Evolutionary conservation across 495 filamentous ascomycete species (phyloP).

Genomic region (Neurospora sp.): DNA sequence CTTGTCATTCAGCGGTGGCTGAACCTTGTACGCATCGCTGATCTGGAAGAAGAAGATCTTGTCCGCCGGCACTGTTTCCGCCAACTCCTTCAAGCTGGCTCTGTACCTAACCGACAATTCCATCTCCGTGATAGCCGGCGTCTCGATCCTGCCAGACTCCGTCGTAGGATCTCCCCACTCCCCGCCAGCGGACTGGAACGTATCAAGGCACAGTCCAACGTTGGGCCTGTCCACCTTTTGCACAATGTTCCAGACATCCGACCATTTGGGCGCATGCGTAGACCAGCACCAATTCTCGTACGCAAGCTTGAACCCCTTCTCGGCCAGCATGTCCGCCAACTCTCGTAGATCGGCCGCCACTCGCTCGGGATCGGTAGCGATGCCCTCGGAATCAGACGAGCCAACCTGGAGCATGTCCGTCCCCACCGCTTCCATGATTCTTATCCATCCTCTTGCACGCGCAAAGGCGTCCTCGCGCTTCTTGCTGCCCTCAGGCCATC

Average conservation of each 20-base stretch:
- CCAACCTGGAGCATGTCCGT: slow-evolving; percentile 74
- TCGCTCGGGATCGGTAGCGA: slow-evolving; percentile 34
- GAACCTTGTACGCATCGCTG: slow-evolving; percentile 63
- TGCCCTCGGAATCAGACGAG: slow-evolving; percentile 53
- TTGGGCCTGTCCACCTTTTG: slow-evolving; percentile 50
- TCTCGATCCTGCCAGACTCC: slow-evolving; percentile 42
- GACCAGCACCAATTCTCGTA: slow-evolving; percentile 89
- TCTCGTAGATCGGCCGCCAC: slow-evolving; percentile 53
- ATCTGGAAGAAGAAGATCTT: slow-evolving; percentile 75
- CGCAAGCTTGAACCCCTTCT: slow-evolving; percentile 48
- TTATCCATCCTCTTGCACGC: slow-evolving; percentile 58
- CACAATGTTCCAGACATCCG: slow-evolving; percentile 57
- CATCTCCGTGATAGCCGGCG: slow-evolving; percentile 5
- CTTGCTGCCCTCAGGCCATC: slow-evolving; percentile 48
- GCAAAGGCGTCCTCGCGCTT: slow-evolving; percentile 57
- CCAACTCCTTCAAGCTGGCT: slow-evolving; percentile 45
- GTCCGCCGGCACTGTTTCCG: slow-evolving; percentile 47
- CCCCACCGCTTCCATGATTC: slow-evolving; percentile 60
- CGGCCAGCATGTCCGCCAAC: slow-evolving; percentile 53
- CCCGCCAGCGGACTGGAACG: slow-evolving; percentile 66
- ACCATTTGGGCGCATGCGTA: slow-evolving; percentile 59
- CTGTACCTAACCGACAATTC: slow-evolving; percentile 42
- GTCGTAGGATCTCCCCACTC: slow-evolving; percentile 74
- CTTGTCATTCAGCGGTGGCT: slow-evolving; percentile 39
- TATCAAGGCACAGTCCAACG: slow-evolving; percentile 70